These are phyloP conservation scores for Diaporthe australafricana DNA, from an alignment of 2,329 filamentous ascomycete genomes.

Conservation along the genomic window DNA sequence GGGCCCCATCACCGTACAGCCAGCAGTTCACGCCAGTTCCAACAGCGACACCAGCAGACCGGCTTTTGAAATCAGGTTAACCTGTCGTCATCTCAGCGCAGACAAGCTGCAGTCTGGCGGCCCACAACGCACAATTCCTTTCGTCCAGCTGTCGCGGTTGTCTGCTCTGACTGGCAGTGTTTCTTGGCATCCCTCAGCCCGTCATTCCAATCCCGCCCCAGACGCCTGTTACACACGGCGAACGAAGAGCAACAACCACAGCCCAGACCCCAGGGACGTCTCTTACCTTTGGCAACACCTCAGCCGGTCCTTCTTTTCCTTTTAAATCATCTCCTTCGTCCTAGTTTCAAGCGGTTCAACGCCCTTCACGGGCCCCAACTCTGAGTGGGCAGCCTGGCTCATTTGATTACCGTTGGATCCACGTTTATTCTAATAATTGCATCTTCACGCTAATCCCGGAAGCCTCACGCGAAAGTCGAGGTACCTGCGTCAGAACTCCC, in stretches of 20 bases:
- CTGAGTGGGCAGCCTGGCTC: slow-evolving; percentile 37
- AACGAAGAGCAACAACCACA: slow-evolving; percentile 14
- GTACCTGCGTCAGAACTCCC: slow-evolving; percentile 38
- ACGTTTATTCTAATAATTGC: slow-evolving; percentile 39
- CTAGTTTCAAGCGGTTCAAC: slow-evolving; percentile 22
- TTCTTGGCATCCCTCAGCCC: slow-evolving; percentile 30
- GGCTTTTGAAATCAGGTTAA: slow-evolving; percentile 15
- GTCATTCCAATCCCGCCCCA: slow-evolving; percentile 34
- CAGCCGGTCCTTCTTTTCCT: slow-evolving; percentile 28
- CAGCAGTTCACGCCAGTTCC: slow-evolving; percentile 24
- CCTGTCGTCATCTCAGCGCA: slow-evolving; percentile 27
- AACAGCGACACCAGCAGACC: slow-evolving; percentile 25
- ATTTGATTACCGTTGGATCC: slow-evolving; percentile 38
- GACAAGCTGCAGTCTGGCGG: slow-evolving; percentile 12
- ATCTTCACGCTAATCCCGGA: slow-evolving; percentile 39
- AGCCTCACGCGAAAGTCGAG: slow-evolving; percentile 36
- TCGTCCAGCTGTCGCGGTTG: slow-evolving; percentile 23
- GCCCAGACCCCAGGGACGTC: slow-evolving; percentile 9
- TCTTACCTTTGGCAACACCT: slow-evolving; percentile 6
- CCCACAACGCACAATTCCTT: slow-evolving; percentile 16
- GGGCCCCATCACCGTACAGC: slow-evolving; percentile 24
- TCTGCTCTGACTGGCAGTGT: slow-evolving; percentile 30
- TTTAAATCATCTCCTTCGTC: not conserved
- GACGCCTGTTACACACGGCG: slow-evolving; percentile 17
- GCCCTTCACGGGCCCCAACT: slow-evolving; percentile 18